Percentiles rank a stretch among this genome's conserved stretches.
phyloP scores from a whole-genome alignment of 805 yeast genomes.

The Blastobotrys muscicola region DNA sequence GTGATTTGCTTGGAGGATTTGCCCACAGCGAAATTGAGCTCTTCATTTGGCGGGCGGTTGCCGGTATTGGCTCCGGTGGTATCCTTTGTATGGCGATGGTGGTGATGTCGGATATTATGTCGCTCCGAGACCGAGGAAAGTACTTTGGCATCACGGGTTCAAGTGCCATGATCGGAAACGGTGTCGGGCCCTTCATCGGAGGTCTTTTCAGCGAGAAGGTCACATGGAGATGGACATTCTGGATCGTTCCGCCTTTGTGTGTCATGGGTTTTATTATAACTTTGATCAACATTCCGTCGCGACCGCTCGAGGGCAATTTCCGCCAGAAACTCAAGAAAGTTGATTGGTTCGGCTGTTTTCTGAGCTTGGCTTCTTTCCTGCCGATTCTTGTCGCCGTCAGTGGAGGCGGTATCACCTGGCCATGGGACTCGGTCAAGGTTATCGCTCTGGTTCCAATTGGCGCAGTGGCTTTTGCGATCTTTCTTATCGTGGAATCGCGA shows the following conservation, averaged over 20 bases:
- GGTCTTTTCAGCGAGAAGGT: constrained; percentile 38
- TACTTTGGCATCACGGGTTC: constrained; percentile 49
- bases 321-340: constrained; percentile 35
- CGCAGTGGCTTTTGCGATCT: too few relatives aligned
- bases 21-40: constrained; percentile 41
- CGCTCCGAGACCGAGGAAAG: constrained; percentile 44
- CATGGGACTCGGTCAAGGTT: constrained; percentile 42
- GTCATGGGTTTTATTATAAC: constrained; percentile 46
- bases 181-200: constrained; percentile 48
- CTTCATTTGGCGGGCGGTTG: constrained; percentile 43
- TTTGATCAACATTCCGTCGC: constrained; percentile 19
- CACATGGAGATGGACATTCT: constrained; percentile 47
- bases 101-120: constrained; percentile 44
- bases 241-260: constrained; percentile 33
- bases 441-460: constrained; percentile 22
- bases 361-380: constrained; percentile 38
- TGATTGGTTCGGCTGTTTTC: constrained; percentile 43
- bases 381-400: constrained; percentile 45
- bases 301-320: constrained; percentile 31
- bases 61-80: constrained; percentile 51
- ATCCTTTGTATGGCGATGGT: constrained; percentile 43
- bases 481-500: constrained; percentile 14
- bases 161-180: constrained; percentile 42
- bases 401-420: constrained; percentile 52
- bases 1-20: constrained; percentile 44